Base-by-base conservation (phyloP, 1,284 basidiomycete genomes). In the Trichosporon faecale region DNA sequence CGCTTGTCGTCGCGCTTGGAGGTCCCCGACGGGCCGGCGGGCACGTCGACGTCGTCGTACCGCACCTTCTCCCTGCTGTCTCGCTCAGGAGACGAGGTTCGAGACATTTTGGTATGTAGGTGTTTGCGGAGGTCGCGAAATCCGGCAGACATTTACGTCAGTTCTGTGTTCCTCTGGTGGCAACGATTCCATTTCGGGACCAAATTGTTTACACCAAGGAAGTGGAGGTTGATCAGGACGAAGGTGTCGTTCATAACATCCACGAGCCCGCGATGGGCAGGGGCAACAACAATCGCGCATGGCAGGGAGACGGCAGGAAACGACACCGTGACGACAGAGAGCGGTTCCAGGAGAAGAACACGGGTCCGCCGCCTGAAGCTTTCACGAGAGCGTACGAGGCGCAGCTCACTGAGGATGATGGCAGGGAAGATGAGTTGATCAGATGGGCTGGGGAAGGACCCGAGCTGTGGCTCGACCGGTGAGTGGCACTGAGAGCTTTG, bases 381-480 rank as follows among this genome's bases (percentile, higher is more conserved):
- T 72, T 65, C 25, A 37, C 65, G 21, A 74, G 78, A 33, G 80
- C 78, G 1, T 82, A 80, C 72, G 81, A 82, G 71, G 77, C 80
- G 12, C 74, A 79, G 35, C 74, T 82, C 9, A 61, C 57, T 29
- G 52, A 60, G 64, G 44, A 64, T 31, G 23, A 60, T 63, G 44
- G 64, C 37, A 23, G 14, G 7, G 72, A 27, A 4, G 8, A 12
- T 29, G 74, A 27, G 9, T 40, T 79, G 72, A 75, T 80, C 33
- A 61, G 65, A 23, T 79, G 77, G 75, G 67, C 67, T 5, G 76
- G 76, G 23, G 77, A 73, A 27, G 76, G 61, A 6, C 46, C 29
- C 7, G 75, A 76, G 12, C 60, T 80, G 0, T 80, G 77, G 77
- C 74, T 75, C 31, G 80, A 82, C 70, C 70, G 79, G 80, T 82